A percentile compares a stretch with the other conserved stretches of the same genome.
These are phyloP conservation scores for Sambucus nigra DNA, from an alignment of 129 eudicot genomes.

Conservation along the genomic window DNA sequence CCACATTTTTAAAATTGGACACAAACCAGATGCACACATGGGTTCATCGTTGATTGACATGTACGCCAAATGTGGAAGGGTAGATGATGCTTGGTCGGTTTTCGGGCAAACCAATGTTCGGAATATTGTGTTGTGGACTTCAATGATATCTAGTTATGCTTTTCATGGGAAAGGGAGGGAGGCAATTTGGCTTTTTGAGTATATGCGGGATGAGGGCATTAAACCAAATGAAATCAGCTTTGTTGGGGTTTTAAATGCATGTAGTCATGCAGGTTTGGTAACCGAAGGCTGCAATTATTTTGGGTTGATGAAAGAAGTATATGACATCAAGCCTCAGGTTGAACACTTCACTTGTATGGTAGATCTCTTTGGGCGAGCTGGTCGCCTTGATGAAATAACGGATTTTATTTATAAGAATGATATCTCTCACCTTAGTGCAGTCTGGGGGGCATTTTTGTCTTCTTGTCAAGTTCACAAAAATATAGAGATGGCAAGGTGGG, in stretches of 20 bases:
- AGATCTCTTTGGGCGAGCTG: slow-evolving; percentile 76
- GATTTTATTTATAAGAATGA: slow-evolving; percentile 44
- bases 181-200: slow-evolving; percentile 42
- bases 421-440: slow-evolving; percentile 40
- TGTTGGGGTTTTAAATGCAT: slow-evolving; percentile 53
- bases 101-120: slow-evolving; percentile 27
- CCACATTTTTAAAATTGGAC: slow-evolving; percentile 33
- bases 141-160: slow-evolving; percentile 53
- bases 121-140: slow-evolving; percentile 63
- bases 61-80: slow-evolving; percentile 73
- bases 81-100: slow-evolving; percentile 30
- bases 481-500: slow-evolving; percentile 50
- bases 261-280: slow-evolving; percentile 66
- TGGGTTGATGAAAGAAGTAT: slow-evolving; percentile 52
- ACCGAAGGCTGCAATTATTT: slow-evolving; percentile 63
- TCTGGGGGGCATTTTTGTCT: slow-evolving; percentile 62
- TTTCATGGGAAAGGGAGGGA: slow-evolving; percentile 60
- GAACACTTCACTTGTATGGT: slow-evolving; percentile 77
- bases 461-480: slow-evolving; percentile 63
- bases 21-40: slow-evolving; percentile 36
- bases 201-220: slow-evolving; percentile 49
- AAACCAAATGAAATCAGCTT: slow-evolving; percentile 60
- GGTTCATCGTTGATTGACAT: slow-evolving; percentile 67
- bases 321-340: slow-evolving; percentile 36
- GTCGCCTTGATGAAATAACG: slow-evolving; percentile 43